These are phyloP conservation scores for Silene noctiflora DNA, from an alignment of 179 eudicot species.

Conservation along the genomic window DNA sequence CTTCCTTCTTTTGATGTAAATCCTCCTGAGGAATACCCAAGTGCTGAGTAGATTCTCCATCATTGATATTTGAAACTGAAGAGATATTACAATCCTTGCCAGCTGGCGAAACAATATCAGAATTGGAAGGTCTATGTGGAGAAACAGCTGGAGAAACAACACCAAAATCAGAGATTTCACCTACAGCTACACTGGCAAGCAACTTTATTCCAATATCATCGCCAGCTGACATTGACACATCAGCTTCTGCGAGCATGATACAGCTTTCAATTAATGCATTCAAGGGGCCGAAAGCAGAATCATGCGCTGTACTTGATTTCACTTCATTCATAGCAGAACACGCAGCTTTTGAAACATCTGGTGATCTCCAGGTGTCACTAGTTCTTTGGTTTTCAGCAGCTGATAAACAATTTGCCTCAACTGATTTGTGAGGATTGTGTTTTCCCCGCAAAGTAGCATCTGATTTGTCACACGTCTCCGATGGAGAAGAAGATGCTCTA, in stretches of 20 bases:
- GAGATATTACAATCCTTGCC: constrained; percentile 18
- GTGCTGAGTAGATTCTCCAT: constrained; percentile 13
- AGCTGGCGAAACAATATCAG: constrained; percentile 20
- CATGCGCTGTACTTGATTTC: constrained; percentile 24
- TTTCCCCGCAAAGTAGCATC: constrained; percentile 26
- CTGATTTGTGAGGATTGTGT: constrained; percentile 19
- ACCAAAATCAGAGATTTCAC: constrained; percentile 34
- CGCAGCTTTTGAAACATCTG: constrained; percentile 19
- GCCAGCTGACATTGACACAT: constrained; percentile 28
- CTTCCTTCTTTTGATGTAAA: constrained; percentile 24
- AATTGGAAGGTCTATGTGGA: constrained; percentile 20
- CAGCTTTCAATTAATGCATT: constrained; percentile 48
- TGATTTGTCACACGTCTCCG: constrained; percentile 30
- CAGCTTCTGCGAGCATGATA: constrained; percentile 36
- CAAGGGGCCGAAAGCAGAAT: constrained; percentile 41
- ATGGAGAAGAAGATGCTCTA: constrained; percentile 34
- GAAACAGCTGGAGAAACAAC: constrained; percentile 34
- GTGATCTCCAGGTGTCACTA: constrained; percentile 13
- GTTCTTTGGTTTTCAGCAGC: constrained; percentile 15
- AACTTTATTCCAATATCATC: constrained; percentile 49
- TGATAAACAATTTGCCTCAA: constrained; percentile 23
- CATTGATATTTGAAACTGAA: constrained; percentile 24
- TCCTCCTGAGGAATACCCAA: constrained; percentile 20
- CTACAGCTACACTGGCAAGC: constrained; percentile 53
- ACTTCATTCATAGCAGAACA: constrained; percentile 20